Base-by-base conservation (phyloP, 352 stramenopile species). In the Phytophthora gonapodyides region DNA sequence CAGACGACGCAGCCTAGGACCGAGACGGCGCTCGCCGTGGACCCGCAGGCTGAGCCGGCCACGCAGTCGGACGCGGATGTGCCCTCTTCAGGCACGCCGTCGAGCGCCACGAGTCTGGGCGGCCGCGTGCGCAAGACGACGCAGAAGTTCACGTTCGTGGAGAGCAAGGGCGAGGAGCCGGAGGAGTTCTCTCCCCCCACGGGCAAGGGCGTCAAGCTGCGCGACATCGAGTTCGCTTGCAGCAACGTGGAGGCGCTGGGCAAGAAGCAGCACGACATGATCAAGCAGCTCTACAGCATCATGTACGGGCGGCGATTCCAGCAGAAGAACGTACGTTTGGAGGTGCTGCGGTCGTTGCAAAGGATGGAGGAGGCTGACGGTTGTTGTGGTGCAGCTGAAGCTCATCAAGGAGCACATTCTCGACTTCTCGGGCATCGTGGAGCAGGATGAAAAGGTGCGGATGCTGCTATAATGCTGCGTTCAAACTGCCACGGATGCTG, bases 291-390 rank as follows among this genome's bases (percentile, higher is more conserved):
- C n/a, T 94, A 94, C 67, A 80, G 52, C 47, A 75, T 90, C 59
- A 89, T 94, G 80, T 94, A 85, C 58, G 65, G 69, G 16, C 81
- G 85, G 30, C 85, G 85, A 19, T 94, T 88, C 69, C 82, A 91
- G 76, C 70, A 80, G 53, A 88, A 88, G 48, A 90, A 92, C 49
- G 85, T 92, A 72, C 47, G 80, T 75, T 24, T 3, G 33, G 9
- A 30, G 12, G 13, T 8, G 16, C 24, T 15, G 27, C 27, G 37
- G 1, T 8, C 16, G 3, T 5, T 54, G 41, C 40, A 36, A 42
- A 51, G 8, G 1, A 6, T 15, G 13, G n/a, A 10, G 10, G 8
- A 15, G 17, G 19, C 19, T 50, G 42, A 47, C n/a, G 15, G 1
- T 16, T 54, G 4, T 31, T 50, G n/a, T 47, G 33, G 12, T 40